Evolutionary conservation across 1,139 yeast genomes (phyloP), one percentile per base, ranked within the genome.

Genomic region (Meyerozyma athensensis): DNA sequence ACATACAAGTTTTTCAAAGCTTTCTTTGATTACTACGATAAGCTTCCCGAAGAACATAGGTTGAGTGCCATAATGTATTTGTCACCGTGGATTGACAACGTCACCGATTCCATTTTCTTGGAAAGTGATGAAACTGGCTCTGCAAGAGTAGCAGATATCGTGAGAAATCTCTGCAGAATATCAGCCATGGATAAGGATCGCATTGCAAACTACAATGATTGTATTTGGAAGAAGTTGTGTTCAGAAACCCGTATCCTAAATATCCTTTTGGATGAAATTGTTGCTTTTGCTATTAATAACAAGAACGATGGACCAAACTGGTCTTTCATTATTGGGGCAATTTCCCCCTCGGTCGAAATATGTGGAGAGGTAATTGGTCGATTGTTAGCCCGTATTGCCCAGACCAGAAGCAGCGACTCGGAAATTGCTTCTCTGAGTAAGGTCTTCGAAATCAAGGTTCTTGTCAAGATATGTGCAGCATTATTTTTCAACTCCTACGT

Each of bases 71-170:
- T 82, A 4, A 59, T 72, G 45, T 80, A 79, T 51, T 64, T 81
- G 9, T 69, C 86, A 1, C 90, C 94, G 2, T 87, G 96, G 95
- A 69, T 85, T n/a, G 73, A 72, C 24, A 84, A 86, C 49, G 65
- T 86, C 20, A 77, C 80, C 50, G 69, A 68, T 19, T 59, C 77
- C 47, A 79, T 86, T 10, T 81, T 70, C 49, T 52, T 72, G 32
- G 67, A 64, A 21, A 75, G 71, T 48, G 78, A 74, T 21, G 71
- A 70, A 26, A 64, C 61, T 42, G 94, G 95, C 0, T 72, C 78
- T 1, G 82, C 77, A 38, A 66, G 76, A 39, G 74, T 81, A 3
- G 74, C 83, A 0, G 78, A 76, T 34, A 59, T 86, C 8, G 68
- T 86, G 24, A 68, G 92, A 34, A 75, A 76, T 40, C 72, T 86